Base-by-base conservation (phyloP, 345 rosid species). In the Hibiscus mutabilis region DNA sequence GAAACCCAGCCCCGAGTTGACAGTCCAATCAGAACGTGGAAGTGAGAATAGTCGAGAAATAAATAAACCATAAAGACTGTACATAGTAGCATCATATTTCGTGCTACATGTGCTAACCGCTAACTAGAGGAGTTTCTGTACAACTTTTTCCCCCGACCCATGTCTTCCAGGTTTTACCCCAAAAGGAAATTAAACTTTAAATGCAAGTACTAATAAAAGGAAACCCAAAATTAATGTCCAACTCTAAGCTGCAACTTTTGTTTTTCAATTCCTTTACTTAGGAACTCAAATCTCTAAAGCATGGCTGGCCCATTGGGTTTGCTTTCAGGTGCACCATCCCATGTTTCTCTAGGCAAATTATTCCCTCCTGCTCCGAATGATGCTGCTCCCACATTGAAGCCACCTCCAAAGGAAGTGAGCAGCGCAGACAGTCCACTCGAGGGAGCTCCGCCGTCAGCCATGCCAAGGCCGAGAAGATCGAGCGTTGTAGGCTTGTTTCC, bases 381-480 rank as follows among this genome's bases (percentile, higher is more conserved):
- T 6, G 78, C 70, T 7, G 78, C 73, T 9, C 74, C 83, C 1
- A 77, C 77, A 22, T 71, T 60, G 70, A 83, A 88, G 62, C 82
- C 81, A 27, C 82, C 76, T 11, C 80, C 82, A 3, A 83, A 78
- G 2, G 90, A 80, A 44, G 78, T 80, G 27, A 89, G 72, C 15
- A 89, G 59, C 22, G 91, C 91, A 5, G 95, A 84, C 10, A 84
- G 80, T 22, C 87, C 80, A 6, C 60, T 68, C 0, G 74, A 63
- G 57, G 79, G 51, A 61, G 78, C 69, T 33, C 79, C 76, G 0
- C 78, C 71, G 44, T 76, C 78, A 12, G 78, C 84, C 68, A 86
- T 68, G 53, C 95, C 91, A 14, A 87, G 80, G 21, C 95, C 91
- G 4, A 89, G 85, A 73, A 87, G 83, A 75, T 89, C 95, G 15